A percentile compares a stretch with the other conserved stretches of the same genome.
These are phyloP conservation scores for Candolleomyces eurysporus DNA, from an alignment of 768 basidiomycete genomes.

Conservation along the genomic window DNA sequence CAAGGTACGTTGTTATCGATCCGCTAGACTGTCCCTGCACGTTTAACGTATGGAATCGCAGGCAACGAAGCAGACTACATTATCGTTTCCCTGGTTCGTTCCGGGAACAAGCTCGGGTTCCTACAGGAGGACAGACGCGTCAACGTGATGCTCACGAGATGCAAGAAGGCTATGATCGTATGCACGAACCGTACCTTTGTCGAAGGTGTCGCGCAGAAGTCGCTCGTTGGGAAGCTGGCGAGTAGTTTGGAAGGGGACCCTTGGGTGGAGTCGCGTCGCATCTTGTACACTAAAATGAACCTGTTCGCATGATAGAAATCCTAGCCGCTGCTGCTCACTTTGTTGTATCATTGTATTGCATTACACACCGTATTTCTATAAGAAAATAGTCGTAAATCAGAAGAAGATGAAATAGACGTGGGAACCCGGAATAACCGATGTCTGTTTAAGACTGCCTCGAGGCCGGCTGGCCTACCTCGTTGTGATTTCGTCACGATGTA, in stretches of 20 bases:
- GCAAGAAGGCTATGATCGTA: slow-evolving; percentile 67
- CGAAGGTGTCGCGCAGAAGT: slow-evolving; percentile 26
- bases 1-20: slow-evolving; percentile 46
- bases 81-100: slow-evolving; percentile 16
- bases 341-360: background rate
- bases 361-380: too few species aligned
- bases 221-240: slow-evolving; percentile 33
- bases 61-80: slow-evolving; percentile 66
- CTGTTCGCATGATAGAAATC: slow-evolving; percentile 9
- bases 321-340: background rate
- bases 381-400: too few species aligned
- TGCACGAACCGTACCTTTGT: slow-evolving; percentile 56
- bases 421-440: background rate
- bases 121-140: slow-evolving; percentile 54
- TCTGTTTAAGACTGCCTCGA: slow-evolving; percentile 4
- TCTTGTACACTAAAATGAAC: slow-evolving; percentile 4
- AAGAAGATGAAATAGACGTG: background rate
- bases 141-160: slow-evolving; percentile 77
- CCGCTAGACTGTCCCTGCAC: background rate
- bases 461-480: background rate
- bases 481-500: background rate
- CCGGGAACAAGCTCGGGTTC: slow-evolving; percentile 43
- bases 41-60: slow-evolving; percentile 18
- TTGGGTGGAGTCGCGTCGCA: slow-evolving; percentile 13
- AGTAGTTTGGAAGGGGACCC: slow-evolving; percentile 16